These are phyloP conservation scores for Ceratorhiza oryzae-sativae DNA, from an alignment of 1,284 basidiomycete species.

Conservation along the genomic window DNA sequence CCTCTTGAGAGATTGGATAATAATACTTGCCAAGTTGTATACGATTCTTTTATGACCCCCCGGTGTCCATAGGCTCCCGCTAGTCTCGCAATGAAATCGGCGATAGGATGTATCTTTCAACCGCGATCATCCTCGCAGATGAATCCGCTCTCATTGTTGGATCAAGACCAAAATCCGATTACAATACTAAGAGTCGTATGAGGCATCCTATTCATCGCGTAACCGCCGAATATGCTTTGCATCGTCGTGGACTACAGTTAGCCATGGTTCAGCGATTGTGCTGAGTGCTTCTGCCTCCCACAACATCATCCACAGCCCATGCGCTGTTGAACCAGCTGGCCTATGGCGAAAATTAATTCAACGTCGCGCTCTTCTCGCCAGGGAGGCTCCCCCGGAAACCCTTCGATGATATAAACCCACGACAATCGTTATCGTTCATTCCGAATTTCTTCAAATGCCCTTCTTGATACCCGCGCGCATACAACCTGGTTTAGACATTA, in stretches of 20 bases:
- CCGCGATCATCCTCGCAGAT: constrained; percentile 83
- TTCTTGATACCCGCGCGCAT: constrained; percentile 52
- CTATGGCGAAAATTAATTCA: constrained; percentile 87
- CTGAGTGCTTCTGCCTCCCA: constrained; percentile 85
- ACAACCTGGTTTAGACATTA: background rate
- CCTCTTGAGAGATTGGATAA: constrained; percentile 54
- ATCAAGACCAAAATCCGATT: constrained; percentile 92
- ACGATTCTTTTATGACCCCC: constrained; percentile 80
- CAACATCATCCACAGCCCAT: constrained; percentile 71
- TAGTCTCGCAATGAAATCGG: constrained; percentile 75
- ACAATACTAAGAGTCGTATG: constrained; percentile 71
- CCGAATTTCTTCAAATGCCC: constrained; percentile 91
- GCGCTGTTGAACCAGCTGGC: constrained; percentile 75
- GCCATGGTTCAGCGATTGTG: constrained; percentile 82
- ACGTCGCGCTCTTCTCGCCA: constrained; percentile 56
- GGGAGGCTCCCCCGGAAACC: constrained; percentile 72
- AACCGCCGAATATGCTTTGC: constrained; percentile 52
- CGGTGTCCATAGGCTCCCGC: constrained; percentile 64
- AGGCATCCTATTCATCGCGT: constrained; percentile 75
- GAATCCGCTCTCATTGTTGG: constrained; percentile 87
- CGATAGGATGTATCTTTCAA: constrained; percentile 81
- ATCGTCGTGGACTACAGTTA: constrained; percentile 63
- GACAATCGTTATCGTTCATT: constrained; percentile 79
- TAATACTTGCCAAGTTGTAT: constrained; percentile 64
- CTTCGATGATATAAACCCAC: constrained; percentile 76